Evolutionary conservation across 192 early-diverging fungal species (phyloP).

Genomic region (Chytriomyces hyalinus): DNA sequence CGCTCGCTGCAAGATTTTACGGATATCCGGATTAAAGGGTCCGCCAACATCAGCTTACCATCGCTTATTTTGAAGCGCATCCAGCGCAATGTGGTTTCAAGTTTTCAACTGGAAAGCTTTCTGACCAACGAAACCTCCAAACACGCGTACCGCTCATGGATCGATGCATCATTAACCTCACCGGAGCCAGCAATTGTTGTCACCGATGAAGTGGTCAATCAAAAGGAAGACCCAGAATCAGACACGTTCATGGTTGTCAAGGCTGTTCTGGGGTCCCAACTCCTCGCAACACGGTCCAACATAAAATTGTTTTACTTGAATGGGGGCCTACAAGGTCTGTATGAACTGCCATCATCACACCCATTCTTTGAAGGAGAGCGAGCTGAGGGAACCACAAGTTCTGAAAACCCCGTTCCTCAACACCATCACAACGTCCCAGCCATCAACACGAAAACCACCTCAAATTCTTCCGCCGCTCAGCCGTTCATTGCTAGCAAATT

Average conservation of each 20-base stretch:
- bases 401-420: not conserved
- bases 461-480: not conserved
- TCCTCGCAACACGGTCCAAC: not conserved
- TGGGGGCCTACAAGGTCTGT: constrained; percentile 10
- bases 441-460: not conserved
- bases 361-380: constrained; percentile 3
- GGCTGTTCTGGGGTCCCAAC: constrained; percentile 10
- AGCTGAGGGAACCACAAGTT: not conserved
- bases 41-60: constrained; percentile 47
- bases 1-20: constrained; percentile 36
- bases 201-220: constrained; percentile 22
- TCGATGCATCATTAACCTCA: not conserved
- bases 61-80: constrained; percentile 52
- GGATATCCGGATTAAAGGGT: constrained; percentile 25
- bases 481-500: constrained; percentile 2
- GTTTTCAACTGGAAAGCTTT: constrained; percentile 47
- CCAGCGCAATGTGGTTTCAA: constrained; percentile 26
- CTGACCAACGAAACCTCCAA: constrained; percentile 35
- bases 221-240: constrained; percentile 8
- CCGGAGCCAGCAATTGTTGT: constrained; percentile 19
- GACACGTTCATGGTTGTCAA: constrained; percentile 25
- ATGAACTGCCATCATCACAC: not conserved
- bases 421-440: not conserved
- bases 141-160: constrained; percentile 41
- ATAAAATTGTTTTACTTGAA: constrained; percentile 24